Evolutionary conservation across 345 rosid genomes (phyloP).

Genomic region (Hibiscus tridactylites): DNA sequence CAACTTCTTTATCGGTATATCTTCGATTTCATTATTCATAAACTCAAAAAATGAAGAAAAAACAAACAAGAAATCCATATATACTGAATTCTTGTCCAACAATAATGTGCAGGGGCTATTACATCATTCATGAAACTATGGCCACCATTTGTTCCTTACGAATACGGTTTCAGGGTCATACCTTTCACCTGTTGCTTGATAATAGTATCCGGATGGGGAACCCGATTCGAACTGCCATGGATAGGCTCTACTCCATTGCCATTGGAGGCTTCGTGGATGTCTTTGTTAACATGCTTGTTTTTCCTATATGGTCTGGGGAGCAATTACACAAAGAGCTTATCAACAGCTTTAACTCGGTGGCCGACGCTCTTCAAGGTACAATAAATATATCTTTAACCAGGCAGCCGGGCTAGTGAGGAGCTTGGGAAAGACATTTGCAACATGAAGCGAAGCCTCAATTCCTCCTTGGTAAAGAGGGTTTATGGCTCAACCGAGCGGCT

Average conservation of each 20-base stretch:
- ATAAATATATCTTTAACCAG: constrained; percentile 14
- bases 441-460: constrained; percentile 35
- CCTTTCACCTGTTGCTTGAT: constrained; percentile 63
- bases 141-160: constrained; percentile 60
- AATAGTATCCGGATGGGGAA: constrained; percentile 56
- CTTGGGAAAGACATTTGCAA: constrained; percentile 40
- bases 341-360: constrained; percentile 35
- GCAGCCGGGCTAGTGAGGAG: constrained; percentile 49
- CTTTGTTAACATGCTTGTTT: constrained; percentile 48
- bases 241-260: no score
- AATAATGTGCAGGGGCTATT: constrained; percentile 30
- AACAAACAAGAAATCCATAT: background rate
- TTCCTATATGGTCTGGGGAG: constrained; percentile 61
- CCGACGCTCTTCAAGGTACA: constrained; percentile 59
- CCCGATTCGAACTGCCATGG: constrained; percentile 39
- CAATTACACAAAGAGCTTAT: constrained; percentile 49
- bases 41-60: no score
- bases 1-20: no score
- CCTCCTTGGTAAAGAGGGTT: constrained; percentile 32
- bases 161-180: constrained; percentile 54
- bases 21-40: background rate
- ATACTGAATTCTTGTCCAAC: background rate
- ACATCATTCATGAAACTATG: constrained; percentile 60
- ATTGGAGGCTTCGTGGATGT: constrained; percentile 58
- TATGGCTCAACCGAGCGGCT: constrained; percentile 43